Conservation (phyloP, 805 yeast genomes). For the Lipomyces spencermartinsiae region DNA sequence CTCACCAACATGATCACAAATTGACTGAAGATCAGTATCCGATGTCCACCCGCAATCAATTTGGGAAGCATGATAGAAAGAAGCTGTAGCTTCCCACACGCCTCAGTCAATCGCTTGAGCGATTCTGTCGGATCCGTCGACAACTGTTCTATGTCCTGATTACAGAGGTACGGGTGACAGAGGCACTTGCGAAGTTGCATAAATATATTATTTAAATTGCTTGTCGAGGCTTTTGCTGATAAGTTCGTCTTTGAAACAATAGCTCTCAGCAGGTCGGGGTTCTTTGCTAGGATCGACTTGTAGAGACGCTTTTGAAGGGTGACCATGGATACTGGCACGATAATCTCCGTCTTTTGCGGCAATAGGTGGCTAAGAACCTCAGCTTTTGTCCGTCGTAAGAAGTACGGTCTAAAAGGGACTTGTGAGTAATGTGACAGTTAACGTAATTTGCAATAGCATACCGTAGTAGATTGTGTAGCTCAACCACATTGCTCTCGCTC, state of each 20-base stretch:
- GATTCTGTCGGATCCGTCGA: slow-evolving; percentile 66
- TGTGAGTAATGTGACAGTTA: not conserved
- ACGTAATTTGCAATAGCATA: slow-evolving; percentile 24
- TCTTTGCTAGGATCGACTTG: slow-evolving; percentile 60
- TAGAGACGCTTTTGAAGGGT: slow-evolving; percentile 68
- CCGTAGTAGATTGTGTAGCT: slow-evolving; percentile 71
- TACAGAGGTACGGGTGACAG: slow-evolving; percentile 86
- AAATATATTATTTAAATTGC: slow-evolving; percentile 65
- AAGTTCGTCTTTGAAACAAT: slow-evolving; percentile 48
- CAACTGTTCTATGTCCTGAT: slow-evolving; percentile 70
- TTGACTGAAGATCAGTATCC: slow-evolving; percentile 81
- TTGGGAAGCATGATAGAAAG: slow-evolving; percentile 55
- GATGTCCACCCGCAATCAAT: slow-evolving; percentile 60
- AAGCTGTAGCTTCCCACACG: slow-evolving; percentile 80
- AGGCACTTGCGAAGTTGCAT: slow-evolving; percentile 88
- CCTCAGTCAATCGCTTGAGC: slow-evolving; percentile 74
- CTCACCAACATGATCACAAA: slow-evolving; percentile 67
- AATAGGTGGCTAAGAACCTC: slow-evolving; percentile 71
- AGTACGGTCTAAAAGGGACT: slow-evolving; percentile 68
- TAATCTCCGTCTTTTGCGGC: slow-evolving; percentile 88
- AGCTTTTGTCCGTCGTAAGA: slow-evolving; percentile 79
- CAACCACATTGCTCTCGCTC: slow-evolving; percentile 75
- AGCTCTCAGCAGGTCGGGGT: slow-evolving; percentile 66
- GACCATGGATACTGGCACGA: slow-evolving; percentile 72
- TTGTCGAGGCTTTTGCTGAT: slow-evolving; percentile 53